Evolutionary conservation across 371 early-diverging fungal species (phyloP).

Genomic region (Mucor velutinosus): DNA sequence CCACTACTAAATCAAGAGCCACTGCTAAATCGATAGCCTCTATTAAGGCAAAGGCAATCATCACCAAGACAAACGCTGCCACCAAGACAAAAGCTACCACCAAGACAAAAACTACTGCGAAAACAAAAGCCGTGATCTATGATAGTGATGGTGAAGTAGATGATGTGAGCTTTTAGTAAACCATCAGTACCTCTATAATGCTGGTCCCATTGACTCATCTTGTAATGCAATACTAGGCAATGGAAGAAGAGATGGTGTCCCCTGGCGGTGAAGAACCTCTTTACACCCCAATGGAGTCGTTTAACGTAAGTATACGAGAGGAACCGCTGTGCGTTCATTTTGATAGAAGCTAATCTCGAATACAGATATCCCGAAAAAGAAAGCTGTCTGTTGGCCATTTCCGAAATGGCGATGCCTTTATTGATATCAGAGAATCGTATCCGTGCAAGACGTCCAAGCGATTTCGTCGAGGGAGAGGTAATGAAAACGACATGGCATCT

Average conservation of each 20-base stretch:
- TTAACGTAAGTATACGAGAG: neutral
- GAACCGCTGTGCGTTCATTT: neutral
- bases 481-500: neutral
- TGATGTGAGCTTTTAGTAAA: neutral
- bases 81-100: no score
- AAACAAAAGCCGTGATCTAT: neutral
- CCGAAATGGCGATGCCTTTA: constrained; percentile 11
- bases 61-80: no score
- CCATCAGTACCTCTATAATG: no score
- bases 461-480: constrained; percentile 29
- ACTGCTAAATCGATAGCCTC: no score
- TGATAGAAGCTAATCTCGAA: neutral
- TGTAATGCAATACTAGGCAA: neutral
- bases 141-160: neutral
- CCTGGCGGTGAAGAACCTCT: neutral
- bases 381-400: constrained; percentile 26
- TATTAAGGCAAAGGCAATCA: no score
- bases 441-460: constrained; percentile 14
- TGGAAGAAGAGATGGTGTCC: neutral
- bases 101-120: neutral
- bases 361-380: constrained; percentile 27
- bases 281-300: neutral
- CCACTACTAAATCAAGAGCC: no score
- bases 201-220: neutral
- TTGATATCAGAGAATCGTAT: constrained; percentile 36